phyloP scores from a whole-genome alignment of 306 rosid genomes.

The Sicyos baderoa region DNA sequence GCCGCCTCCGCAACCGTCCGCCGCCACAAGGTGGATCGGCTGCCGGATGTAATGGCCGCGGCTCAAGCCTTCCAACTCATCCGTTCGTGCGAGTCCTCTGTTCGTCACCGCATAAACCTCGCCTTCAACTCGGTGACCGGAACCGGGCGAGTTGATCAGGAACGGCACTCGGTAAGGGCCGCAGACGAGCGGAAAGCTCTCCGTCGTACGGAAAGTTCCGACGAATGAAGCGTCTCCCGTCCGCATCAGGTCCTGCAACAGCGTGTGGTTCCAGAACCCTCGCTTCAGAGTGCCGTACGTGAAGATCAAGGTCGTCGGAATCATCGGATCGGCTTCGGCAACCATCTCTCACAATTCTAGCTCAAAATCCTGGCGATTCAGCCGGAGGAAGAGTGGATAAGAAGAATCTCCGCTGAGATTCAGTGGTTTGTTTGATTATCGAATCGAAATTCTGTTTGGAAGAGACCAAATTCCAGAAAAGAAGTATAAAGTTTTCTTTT shows the following conservation, averaged over 20 bases:
- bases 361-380: neutral
- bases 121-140: constrained; percentile 46
- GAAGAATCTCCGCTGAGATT: neutral
- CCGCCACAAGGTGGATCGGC: constrained; percentile 24
- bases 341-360: constrained; percentile 15
- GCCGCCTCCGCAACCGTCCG: constrained; percentile 26
- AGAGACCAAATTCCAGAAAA: neutral
- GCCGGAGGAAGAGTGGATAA: neutral
- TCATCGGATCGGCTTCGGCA: constrained; percentile 4
- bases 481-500: too few species aligned
- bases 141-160: constrained; percentile 56
- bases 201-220: constrained; percentile 38
- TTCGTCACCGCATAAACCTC: constrained; percentile 57
- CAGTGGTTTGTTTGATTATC: neutral
- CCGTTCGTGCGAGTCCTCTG: constrained; percentile 35
- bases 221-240: constrained; percentile 55
- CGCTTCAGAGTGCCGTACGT: constrained; percentile 60
- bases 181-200: constrained; percentile 49
- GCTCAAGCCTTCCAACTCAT: constrained; percentile 57
- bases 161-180: constrained; percentile 76
- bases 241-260: constrained; percentile 53
- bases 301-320: constrained; percentile 34
- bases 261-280: constrained; percentile 57
- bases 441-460: neutral
- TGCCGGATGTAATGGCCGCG: constrained; percentile 58